A percentile compares a stretch with the other conserved stretches of the same genome.
These are phyloP conservation scores for Fusarium incarnatum DNA, from an alignment of 2,329 filamentous ascomycete genomes.

Conservation along the genomic window DNA sequence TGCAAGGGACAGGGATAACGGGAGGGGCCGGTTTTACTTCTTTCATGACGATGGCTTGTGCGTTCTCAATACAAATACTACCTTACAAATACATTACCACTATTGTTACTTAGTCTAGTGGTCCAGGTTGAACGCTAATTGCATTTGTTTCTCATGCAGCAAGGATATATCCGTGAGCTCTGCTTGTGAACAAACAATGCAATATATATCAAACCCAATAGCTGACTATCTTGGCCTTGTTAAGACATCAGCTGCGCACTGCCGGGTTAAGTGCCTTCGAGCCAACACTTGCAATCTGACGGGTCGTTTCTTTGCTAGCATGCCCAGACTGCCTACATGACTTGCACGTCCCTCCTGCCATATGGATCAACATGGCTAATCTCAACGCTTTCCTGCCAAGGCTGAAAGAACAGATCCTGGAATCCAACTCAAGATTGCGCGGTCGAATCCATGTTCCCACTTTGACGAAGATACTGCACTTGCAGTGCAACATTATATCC, in stretches of 20 bases:
- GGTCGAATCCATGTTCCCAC: neutral
- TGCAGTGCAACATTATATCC: neutral
- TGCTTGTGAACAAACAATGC: neutral
- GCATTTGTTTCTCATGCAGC: neutral
- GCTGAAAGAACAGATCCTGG: neutral
- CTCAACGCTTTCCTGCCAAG: neutral
- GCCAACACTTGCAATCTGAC: neutral
- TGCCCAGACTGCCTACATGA: neutral
- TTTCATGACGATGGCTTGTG: slow-evolving; percentile 1
- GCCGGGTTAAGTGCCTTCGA: neutral
- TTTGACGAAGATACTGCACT: neutral
- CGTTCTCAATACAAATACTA: neutral
- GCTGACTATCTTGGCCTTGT: neutral
- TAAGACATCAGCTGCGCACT: neutral
- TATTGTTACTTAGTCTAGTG: neutral
- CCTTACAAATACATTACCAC: neutral
- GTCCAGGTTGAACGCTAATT: neutral
- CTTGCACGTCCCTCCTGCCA: neutral
- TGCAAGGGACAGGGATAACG: slow-evolving; percentile 37
- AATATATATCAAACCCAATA: neutral
- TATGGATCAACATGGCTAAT: neutral
- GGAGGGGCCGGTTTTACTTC: slow-evolving; percentile 8
- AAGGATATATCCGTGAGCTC: neutral
- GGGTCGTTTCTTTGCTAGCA: neutral
- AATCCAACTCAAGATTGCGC: neutral